A percentile compares a stretch with the other conserved stretches of the same genome.
These are phyloP conservation scores for Hygrophila difformis DNA, from an alignment of 257 asterid species.

Conservation along the genomic window DNA sequence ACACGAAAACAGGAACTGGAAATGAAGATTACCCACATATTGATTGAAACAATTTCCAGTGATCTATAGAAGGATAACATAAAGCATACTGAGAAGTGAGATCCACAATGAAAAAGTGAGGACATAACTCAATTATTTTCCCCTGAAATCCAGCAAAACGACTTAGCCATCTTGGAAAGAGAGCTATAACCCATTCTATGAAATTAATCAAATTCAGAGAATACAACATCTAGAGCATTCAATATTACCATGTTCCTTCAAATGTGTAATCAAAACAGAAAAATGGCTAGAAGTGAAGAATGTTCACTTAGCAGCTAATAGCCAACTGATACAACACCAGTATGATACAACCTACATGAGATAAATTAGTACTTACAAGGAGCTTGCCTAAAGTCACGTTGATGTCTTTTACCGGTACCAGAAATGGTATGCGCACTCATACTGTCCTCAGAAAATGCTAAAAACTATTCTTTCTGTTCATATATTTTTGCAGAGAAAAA, in stretches of 20 bases:
- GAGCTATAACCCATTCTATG: too few species aligned
- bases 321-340: constrained; percentile 1
- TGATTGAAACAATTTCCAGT: background rate
- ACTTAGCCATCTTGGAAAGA: too few species aligned
- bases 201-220: too few species aligned
- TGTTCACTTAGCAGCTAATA: background rate
- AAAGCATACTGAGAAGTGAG: background rate
- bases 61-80: background rate
- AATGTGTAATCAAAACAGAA: background rate
- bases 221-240: background rate
- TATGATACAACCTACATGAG: background rate
- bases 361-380: too few species aligned
- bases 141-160: too few species aligned
- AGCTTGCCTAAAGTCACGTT: too few species aligned
- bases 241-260: constrained; percentile 1
- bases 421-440: background rate
- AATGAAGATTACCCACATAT: background rate
- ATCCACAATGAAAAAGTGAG: background rate
- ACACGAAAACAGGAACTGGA: constrained; percentile 2
- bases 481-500: background rate
- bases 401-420: too few species aligned
- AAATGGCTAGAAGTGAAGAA: background rate
- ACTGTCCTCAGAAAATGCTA: background rate
- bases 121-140: background rate
- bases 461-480: too few species aligned